Conservation (phyloP, 2,329 filamentous ascomycete genomes). For the Rutstroemia sp. region DNA sequence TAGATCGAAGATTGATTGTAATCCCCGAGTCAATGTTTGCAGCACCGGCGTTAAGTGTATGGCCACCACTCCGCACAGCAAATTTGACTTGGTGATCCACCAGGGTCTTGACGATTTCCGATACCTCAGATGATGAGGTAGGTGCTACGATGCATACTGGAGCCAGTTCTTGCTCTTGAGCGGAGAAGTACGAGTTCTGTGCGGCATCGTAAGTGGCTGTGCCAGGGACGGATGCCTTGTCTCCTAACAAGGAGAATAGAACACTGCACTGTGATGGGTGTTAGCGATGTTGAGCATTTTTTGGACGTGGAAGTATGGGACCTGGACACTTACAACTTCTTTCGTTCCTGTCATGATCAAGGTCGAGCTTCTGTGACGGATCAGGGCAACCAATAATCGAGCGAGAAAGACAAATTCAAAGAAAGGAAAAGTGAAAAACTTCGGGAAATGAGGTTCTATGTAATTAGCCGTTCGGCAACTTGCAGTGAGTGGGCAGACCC, state of each 20-base stretch:
- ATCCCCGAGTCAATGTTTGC: conserved; percentile 43
- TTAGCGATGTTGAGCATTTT: not conserved
- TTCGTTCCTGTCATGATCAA: not conserved
- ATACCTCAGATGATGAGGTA: conserved; percentile 12
- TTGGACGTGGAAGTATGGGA: not conserved
- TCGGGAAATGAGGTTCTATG: too few relatives aligned
- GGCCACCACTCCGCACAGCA: conserved; percentile 20
- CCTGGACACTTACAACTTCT: not conserved
- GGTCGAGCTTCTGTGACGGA: not conserved
- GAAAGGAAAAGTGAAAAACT: not conserved
- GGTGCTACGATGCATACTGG: conserved; percentile 18
- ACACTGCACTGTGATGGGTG: not conserved
- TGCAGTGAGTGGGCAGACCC: too few relatives aligned
- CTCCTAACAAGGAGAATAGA: not conserved
- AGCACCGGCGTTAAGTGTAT: conserved; percentile 33
- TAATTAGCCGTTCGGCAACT: too few relatives aligned
- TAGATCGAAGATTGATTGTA: conserved; percentile 38
- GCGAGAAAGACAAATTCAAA: not conserved
- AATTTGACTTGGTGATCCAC: conserved; percentile 14
- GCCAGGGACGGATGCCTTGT: not conserved
- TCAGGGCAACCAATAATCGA: not conserved
- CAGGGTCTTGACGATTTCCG: conserved; percentile 12
- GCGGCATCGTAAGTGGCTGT: not conserved
- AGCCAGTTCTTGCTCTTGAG: conserved; percentile 8
- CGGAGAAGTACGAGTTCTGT: conserved; percentile 27